Evolutionary conservation across 306 rosid genomes (phyloP).

Genomic region (Cicer yamashitae): DNA sequence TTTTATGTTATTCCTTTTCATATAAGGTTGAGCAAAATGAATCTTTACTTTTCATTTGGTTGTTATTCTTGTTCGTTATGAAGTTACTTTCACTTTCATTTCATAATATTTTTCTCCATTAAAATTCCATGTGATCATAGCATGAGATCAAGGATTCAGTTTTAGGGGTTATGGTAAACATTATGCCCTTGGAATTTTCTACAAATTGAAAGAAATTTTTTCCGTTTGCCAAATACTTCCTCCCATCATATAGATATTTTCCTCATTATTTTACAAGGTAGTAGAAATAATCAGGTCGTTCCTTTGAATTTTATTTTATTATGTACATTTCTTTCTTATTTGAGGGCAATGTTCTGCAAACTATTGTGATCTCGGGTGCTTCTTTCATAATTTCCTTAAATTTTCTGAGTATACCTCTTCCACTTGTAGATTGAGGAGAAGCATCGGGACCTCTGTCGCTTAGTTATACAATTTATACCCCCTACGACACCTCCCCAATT

Average conservation of each 20-base stretch:
- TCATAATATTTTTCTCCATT: conserved; percentile 35
- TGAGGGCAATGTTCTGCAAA: conserved; percentile 3
- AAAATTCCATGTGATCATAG: conserved; percentile 15
- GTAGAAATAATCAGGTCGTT: conserved; percentile 18
- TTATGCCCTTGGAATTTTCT: conserved; percentile 23
- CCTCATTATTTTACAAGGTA: conserved; percentile 22
- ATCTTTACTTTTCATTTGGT: conserved; percentile 15
- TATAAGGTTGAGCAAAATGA: conserved; percentile 10
- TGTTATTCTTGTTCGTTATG: conserved; percentile 24
- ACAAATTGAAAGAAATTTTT: not conserved
- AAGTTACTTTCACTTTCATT: conserved; percentile 22
- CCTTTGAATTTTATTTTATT: conserved; percentile 1
- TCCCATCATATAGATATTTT: not conserved
- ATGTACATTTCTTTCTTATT: conserved; percentile 33
- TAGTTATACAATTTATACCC: conserved; percentile 94
- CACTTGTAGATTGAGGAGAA: conserved; percentile 87
- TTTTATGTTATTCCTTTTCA: conserved; percentile 24
- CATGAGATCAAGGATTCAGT: not conserved
- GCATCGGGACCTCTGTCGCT: conserved; percentile 90
- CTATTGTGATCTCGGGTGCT: conserved; percentile 19
- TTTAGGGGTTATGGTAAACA: not conserved
- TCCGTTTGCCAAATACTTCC: conserved; percentile 14
- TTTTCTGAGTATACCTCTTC: conserved; percentile 33
- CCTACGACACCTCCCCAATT: conserved; percentile 82
- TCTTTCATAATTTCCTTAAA: conserved; percentile 29